These are phyloP conservation scores for Arthrobotrys megalospora DNA, from an alignment of 2,329 filamentous ascomycete genomes.

Conservation along the genomic window DNA sequence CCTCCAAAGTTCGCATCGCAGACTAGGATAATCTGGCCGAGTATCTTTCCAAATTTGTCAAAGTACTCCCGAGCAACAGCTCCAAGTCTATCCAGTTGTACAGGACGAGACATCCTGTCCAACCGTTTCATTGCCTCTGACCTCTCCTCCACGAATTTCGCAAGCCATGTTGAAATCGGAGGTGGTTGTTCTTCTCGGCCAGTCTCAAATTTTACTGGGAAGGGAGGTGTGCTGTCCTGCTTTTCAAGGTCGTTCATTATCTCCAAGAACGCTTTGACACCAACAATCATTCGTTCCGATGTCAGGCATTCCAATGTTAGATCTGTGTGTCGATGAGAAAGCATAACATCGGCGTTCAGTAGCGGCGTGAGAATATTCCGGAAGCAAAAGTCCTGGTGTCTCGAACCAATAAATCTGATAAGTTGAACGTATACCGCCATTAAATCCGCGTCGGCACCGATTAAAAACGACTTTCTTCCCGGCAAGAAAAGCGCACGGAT, in stretches of 20 bases:
- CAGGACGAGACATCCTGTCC: constrained; percentile 75
- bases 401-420: constrained; percentile 93
- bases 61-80: constrained; percentile 89
- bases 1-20: constrained; percentile 98
- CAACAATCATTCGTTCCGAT: constrained; percentile 96
- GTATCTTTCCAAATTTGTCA: constrained; percentile 89
- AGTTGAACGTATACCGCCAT: constrained; percentile 93
- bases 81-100: constrained; percentile 76
- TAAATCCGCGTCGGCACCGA: constrained; percentile 86
- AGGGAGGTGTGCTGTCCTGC: constrained; percentile 83
- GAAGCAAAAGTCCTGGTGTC: constrained; percentile 94
- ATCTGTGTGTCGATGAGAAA: constrained; percentile 68
- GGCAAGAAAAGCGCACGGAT: constrained; percentile 85
- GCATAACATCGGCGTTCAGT: constrained; percentile 82
- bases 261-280: constrained; percentile 91
- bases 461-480: constrained; percentile 78
- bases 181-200: constrained; percentile 63
- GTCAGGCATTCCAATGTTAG: constrained; percentile 92
- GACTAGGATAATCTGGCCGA: constrained; percentile 95
- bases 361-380: constrained; percentile 92
- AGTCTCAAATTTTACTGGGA: constrained; percentile 75
- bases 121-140: constrained; percentile 64
- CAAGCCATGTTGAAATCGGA: constrained; percentile 65
- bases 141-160: constrained; percentile 64
- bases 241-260: constrained; percentile 95